Base-by-base conservation (phyloP, 2,329 filamentous ascomycete species). In the Sporothrix humicola region DNA sequence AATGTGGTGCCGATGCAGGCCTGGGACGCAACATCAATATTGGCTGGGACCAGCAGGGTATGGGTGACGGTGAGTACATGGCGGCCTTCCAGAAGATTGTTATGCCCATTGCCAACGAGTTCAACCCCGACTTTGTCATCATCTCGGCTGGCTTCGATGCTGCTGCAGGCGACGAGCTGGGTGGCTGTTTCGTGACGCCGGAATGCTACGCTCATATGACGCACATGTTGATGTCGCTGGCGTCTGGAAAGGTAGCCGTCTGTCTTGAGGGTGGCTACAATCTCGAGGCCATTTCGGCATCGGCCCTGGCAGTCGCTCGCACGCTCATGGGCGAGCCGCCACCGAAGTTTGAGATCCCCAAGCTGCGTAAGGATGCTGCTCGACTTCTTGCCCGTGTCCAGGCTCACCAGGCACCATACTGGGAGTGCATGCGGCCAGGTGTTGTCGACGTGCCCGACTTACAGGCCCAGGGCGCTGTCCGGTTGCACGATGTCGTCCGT, bases 261-360 rank as follows among this genome's bases (percentile, higher is more conserved):
- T 98, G 95, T 79, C 86, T 99, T 2, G 96, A 99, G 83, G 96
- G 96, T 26, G 96, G 96, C 9, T 99, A 99, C 82, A 98, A 98
- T 78, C 89, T 99, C 31, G 86, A 90, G 66, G 96, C 96, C 0
- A 99, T 99, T 74, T 97, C 96, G 0, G 91, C 93, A 73, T 98
- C 96, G 4, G 95, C 96, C 0, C 87, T 98, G 4, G 94, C 95
- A 2, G 96, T 99, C 0, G 96, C 94, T 1, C 90, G 91, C 74
- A 98, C 95, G 0, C 86, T 99, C 61, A 98, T 99, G 94, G 94
- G 96, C 26, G 95, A 99, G 79, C 93, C 95, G 12, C 96, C 96
- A 2, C 87, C 88, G 58, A 84, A 86, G 78, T 87, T 91, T 81
- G 80, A 82, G 15, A 81, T 91, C 1, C 85, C 88, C 8, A 85